Percentiles rank a stretch among this genome's conserved stretches.
Conservation (phyloP, 2,329 filamentous ascomycete species). For the Helicocarpus griseus region DNA sequence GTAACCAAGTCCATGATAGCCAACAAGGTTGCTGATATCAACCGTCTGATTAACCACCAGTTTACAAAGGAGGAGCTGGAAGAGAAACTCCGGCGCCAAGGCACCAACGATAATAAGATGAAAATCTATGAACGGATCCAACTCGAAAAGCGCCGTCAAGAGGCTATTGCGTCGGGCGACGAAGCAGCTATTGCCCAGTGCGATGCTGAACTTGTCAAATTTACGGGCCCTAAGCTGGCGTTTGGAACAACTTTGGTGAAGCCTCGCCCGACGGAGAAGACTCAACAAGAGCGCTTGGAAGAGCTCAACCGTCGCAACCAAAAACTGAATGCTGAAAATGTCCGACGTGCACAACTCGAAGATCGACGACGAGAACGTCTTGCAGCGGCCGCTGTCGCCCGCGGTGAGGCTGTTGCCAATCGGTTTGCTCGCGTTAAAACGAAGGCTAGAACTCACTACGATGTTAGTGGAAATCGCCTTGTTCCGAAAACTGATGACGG, state of each 20-base stretch:
- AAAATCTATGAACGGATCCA: constrained; percentile 59
- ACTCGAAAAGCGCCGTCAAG: constrained; percentile 54
- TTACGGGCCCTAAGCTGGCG: constrained; percentile 55
- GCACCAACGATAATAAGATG: constrained; percentile 56
- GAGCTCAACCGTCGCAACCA: constrained; percentile 79
- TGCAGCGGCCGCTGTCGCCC: constrained; percentile 51
- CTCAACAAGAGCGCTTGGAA: constrained; percentile 72
- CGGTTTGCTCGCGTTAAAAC: constrained; percentile 54
- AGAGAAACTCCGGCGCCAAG: constrained; percentile 64
- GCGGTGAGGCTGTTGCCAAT: constrained; percentile 50
- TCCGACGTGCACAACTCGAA: constrained; percentile 81
- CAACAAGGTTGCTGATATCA: constrained; percentile 71
- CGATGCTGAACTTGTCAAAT: constrained; percentile 39
- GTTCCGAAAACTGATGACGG: constrained; percentile 37
- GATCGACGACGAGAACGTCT: constrained; percentile 59
- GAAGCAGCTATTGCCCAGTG: constrained; percentile 43
- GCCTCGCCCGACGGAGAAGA: constrained; percentile 43
- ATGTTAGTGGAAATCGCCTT: constrained; percentile 43
- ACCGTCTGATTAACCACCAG: constrained; percentile 63
- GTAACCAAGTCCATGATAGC: constrained; percentile 62
- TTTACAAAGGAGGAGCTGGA: constrained; percentile 80
- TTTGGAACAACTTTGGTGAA: constrained; percentile 58
- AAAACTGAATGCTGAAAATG: constrained; percentile 71
- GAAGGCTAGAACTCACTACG: constrained; percentile 58
- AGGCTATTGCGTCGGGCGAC: constrained; percentile 57